A percentile compares a stretch with the other conserved stretches of the same genome.
Evolutionary conservation across 495 filamentous ascomycete species (phyloP).

Genomic region (Annulohypoxylon stygium): DNA sequence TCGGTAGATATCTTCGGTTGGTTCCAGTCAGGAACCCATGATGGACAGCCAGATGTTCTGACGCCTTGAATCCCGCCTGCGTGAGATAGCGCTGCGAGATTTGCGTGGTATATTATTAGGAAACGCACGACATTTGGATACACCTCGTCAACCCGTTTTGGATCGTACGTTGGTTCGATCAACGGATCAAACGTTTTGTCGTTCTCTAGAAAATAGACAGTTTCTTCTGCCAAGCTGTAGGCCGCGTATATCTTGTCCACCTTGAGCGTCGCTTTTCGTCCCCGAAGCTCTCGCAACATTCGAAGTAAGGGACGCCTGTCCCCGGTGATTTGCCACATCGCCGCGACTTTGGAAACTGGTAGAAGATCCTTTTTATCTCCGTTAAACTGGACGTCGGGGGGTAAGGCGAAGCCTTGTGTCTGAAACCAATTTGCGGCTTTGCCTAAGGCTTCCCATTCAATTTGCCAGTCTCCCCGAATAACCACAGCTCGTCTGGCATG

Average conservation of each 20-base stretch:
- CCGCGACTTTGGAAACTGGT: conserved; percentile 28
- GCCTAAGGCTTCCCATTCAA: conserved; percentile 34
- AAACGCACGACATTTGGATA: conserved; percentile 32
- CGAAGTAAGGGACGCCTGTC: conserved; percentile 35
- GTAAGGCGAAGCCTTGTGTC: conserved; percentile 33
- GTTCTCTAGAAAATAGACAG: conserved; percentile 4
- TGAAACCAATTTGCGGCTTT: conserved; percentile 36
- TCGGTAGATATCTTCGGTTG: conserved; percentile 29
- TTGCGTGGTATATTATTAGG: conserved; percentile 34
- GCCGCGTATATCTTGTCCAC: conserved; percentile 41
- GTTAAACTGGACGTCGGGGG: conserved; percentile 13
- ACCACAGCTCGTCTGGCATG: conserved; percentile 30
- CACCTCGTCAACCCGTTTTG: conserved; percentile 13
- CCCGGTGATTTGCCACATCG: conserved; percentile 36
- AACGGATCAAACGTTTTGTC: conserved; percentile 28
- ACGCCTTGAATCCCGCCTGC: conserved; percentile 34
- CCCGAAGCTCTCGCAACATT: conserved; percentile 34
- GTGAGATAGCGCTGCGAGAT: conserved; percentile 35
- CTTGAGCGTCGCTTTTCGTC: conserved; percentile 30
- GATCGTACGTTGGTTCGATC: conserved; percentile 37
- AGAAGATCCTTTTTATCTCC: conserved; percentile 32
- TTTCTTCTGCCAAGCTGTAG: conserved; percentile 40
- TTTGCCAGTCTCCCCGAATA: conserved; percentile 37
- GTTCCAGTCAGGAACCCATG: conserved; percentile 42
- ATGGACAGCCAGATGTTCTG: conserved; percentile 28